A percentile compares a stretch with the other conserved stretches of the same genome.
Evolutionary conservation across 2,329 filamentous ascomycete genomes (phyloP).

Genomic region (Orbilia ellipsospora): DNA sequence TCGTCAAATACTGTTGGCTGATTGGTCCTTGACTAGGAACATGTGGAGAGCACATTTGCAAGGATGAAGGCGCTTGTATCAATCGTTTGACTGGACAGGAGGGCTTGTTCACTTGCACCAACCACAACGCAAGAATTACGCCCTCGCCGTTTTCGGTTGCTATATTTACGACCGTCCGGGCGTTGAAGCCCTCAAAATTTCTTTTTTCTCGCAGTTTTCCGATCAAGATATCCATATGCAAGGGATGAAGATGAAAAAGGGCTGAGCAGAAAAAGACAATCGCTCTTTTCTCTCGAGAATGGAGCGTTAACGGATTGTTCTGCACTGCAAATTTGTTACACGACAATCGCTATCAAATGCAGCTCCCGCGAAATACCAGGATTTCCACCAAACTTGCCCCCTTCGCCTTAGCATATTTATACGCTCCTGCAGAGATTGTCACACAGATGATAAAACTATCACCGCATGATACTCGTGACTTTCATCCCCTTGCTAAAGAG

Average conservation of each 20-base stretch:
- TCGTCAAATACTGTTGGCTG: constrained; percentile 41
- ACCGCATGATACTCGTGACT: constrained; percentile 44
- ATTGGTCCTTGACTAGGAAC: constrained; percentile 36
- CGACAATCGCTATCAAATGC: constrained; percentile 48
- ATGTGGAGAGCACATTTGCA: constrained; percentile 42
- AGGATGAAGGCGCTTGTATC: constrained; percentile 47
- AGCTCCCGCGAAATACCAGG: constrained; percentile 20
- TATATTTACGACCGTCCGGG: constrained; percentile 48
- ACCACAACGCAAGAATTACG: constrained; percentile 55
- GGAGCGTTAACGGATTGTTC: constrained; percentile 1
- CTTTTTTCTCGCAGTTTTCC: constrained; percentile 52
- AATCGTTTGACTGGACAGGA: constrained; percentile 37
- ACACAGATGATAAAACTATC: constrained; percentile 21
- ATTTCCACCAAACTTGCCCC: constrained; percentile 8
- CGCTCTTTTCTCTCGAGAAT: constrained; percentile 6
- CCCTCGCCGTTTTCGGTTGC: constrained; percentile 55
- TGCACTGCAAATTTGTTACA: constrained; percentile 24
- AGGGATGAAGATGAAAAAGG: constrained; percentile 9
- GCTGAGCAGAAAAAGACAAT: constrained; percentile 25
- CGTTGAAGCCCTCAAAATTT: constrained; percentile 9
- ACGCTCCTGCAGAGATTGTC: constrained; percentile 14
- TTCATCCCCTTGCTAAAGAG: background rate
- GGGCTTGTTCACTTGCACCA: constrained; percentile 38
- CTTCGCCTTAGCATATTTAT: background rate
- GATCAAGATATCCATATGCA: constrained; percentile 37